Base-by-base conservation (phyloP, 345 rosid species). In the Raphanus sativus region DNA sequence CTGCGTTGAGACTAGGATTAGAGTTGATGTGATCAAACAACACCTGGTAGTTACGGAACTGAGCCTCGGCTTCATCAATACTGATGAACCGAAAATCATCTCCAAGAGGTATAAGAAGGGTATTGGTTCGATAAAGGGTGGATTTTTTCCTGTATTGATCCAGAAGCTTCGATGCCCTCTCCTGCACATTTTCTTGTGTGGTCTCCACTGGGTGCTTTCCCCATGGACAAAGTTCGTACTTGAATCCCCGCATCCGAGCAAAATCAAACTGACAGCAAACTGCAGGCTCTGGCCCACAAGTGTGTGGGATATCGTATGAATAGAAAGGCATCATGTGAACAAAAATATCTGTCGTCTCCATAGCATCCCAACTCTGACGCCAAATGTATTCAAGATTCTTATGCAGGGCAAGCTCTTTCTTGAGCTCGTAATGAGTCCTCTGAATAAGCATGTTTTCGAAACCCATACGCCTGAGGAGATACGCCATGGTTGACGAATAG, bases 201-300 rank as follows among this genome's bases (percentile, higher is more conserved):
- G 84, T 95, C 82, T 91, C 98, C 34, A 84, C 86, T 26, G 99
- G 99, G 77, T 90, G 52, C 66, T 81, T 64, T 29, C 83, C 78
- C 99, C 99, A 95, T 2, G 99, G 99, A 77, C 98, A 93, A 67
- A 75, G 69, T 76, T 91, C 99, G 65, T 95, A 93, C 26, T 74
- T 74, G 45, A 87, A 90, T 64, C 88, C 87, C 25, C 40, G 86
- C 74, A 80, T 67, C 69, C 98, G 85, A 62, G 97, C 98, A 82
- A 95, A 95, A 82, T 95, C 99, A 78, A 93, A 95, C 85, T 93
- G 94, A 82, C 98, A 95, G 82, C 99, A 95, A 81, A 95, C 55
- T 9, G 99, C 96, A 85, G 99, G 99, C 82, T 95, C 99, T 25
- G 99, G 99, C 6, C 98, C 99, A 81, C 99, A 95, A 21, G 99